Conservation (phyloP, 345 rosid species). For the Eucalyptus globulus region DNA sequence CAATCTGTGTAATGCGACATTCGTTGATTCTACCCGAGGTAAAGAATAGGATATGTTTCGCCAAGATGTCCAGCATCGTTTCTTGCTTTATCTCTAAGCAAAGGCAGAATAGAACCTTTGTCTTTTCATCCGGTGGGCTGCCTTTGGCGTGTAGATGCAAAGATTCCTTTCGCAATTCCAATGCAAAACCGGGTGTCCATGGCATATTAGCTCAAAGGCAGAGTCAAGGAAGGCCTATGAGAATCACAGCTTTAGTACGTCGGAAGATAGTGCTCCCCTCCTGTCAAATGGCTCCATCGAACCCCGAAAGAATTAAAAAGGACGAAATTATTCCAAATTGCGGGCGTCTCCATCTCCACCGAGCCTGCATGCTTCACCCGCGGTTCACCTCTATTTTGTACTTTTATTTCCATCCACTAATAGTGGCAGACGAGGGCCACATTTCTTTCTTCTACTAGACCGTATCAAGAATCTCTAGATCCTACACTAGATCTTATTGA, state of each 20-base stretch:
- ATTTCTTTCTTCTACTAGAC: too few relatives aligned
- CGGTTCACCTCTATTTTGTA: neutral
- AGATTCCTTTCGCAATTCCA: neutral
- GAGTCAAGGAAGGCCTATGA: neutral
- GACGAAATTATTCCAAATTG: too few relatives aligned
- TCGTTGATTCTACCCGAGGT: neutral
- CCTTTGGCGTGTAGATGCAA: neutral
- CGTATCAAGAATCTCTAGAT: too few relatives aligned
- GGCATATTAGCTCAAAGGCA: neutral
- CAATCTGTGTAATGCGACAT: neutral
- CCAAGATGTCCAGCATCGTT: neutral
- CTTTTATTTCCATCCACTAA: neutral
- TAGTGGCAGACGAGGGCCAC: neutral
- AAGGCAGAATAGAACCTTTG: neutral
- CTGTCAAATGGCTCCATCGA: too few relatives aligned
- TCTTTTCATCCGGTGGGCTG: neutral
- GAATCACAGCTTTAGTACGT: neutral
- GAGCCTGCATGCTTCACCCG: neutral
- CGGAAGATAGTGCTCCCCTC: too few relatives aligned
- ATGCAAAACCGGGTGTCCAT: neutral
- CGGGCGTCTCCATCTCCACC: neutral
- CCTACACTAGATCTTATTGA: too few relatives aligned
- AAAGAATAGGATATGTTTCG: neutral
- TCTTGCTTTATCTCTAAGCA: neutral
- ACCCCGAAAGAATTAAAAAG: neutral